Base-by-base conservation (phyloP, 2,329 filamentous ascomycete species). In the Fusarium haematococcum region DNA sequence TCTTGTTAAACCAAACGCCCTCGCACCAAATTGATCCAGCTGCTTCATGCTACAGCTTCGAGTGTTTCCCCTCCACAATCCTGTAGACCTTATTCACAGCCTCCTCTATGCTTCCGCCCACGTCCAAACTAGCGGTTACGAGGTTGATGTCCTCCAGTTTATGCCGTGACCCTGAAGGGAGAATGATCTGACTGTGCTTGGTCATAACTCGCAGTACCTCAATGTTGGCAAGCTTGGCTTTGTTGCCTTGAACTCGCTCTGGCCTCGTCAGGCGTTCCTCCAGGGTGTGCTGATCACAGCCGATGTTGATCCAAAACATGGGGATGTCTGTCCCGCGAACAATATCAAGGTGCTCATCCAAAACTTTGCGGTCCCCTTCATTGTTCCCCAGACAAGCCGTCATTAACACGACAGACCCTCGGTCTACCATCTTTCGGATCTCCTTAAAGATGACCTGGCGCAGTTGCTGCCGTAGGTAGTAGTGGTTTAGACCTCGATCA, bases 401-500 rank as follows among this genome's bases (percentile, higher is more conserved):
- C 45, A 75, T 32, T 11, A 75, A 23, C 18, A 74, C 58, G 6
- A 43, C 41, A n/a, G 33, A 56, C 3, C 71, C 68, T 25, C 61
- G 39, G 6, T 45, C 48, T 20, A 32, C 65, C 25, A 62, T 39
- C 37, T 50, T 75, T 43, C 41, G 62, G n/a, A 72, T 54, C 45
- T 75, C 57, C 18, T 59, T 30, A 14, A 69, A 61, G 37, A 72
- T 75, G 25, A 71, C 68, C 6, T 43, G 61, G 9, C 71, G 68
- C 6, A 58, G 54, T 14, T 45, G 39, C 8, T 48, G 61, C 27
- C 59, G 45, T 9, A 37, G 41, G 25, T 32, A 7, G 20, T 65
- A 67, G 18, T 66, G 64, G 4, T 66, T 45, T 4, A 66, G 23
- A 2, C 20, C 64, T n/a, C 57, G 43, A 16, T 62, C 64, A 37